Evolutionary conservation across 768 basidiomycete species (phyloP), one percentile per base, ranked within the genome.

Genomic region (Boletus rubropictus): DNA sequence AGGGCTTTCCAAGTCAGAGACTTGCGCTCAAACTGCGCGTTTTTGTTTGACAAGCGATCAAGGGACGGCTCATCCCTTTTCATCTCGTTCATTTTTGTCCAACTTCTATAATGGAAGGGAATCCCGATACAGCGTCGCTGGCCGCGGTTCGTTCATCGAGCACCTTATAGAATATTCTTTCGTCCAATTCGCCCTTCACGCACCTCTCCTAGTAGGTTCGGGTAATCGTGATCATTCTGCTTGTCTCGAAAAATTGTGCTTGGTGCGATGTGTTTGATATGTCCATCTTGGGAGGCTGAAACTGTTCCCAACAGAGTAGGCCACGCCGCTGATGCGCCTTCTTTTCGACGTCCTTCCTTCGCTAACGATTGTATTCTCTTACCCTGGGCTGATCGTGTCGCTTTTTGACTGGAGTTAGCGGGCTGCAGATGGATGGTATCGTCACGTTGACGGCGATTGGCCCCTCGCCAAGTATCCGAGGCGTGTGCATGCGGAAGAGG

Each of bases 321-420:
- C 50, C 65, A 61, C 54, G 65, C 63, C 47, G 63, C 34, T 65
- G 63, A 65, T 67, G 65, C 65, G 65, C 63, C 60, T 51, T 46
- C 24, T 28, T 61, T 64, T 56, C 62, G 62, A 56, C 64, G 46
- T 40, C 40, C 52, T 60, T 58, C 46, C 50, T 29, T 50, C 59
- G 52, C 49, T 29, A 51, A 52, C n/a, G 12, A 24, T 20, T 20
- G 25, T 25, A 44, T 41, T 48, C 42, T 49, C 29, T 33, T 61
- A 38, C 47, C 42, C 14, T 38, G 43, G 35, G 32, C 44, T 38
- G 48, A 27, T 50, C 50, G 46, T 51, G 24, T 62, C 52, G 46
- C 51, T 32, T 53, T 62, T 53, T 50, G 42, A 44, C 46, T 51
- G 56, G 48, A 39, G 48, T 40, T 46, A 36, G 35, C 29, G 38